phyloP scores from a whole-genome alignment of 768 basidiomycete genomes.

The Favolaschia claudopus region DNA sequence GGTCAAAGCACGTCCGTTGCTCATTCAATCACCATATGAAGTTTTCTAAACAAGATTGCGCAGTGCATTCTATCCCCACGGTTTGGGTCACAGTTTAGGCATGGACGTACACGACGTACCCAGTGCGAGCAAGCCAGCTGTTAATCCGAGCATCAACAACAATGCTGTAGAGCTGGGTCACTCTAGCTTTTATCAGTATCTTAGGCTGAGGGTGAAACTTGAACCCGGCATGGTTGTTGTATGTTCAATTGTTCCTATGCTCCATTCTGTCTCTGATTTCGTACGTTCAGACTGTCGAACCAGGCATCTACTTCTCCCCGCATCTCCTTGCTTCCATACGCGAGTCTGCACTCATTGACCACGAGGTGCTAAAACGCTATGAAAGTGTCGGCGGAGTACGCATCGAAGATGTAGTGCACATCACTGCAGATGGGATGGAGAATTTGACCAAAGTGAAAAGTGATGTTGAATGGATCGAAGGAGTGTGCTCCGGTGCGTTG shows the following conservation, averaged over 20 bases:
- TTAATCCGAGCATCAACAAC: slow-evolving; percentile 57
- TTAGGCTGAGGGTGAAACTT: slow-evolving; percentile 80
- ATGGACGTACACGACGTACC: slow-evolving; percentile 96
- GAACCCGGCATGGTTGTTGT: slow-evolving; percentile 87
- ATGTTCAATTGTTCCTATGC: slow-evolving; percentile 39
- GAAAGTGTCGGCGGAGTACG: slow-evolving; percentile 89
- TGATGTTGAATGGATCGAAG: slow-evolving; percentile 85
- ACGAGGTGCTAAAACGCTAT: slow-evolving; percentile 72
- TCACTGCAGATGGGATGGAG: slow-evolving; percentile 77
- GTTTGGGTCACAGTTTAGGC: slow-evolving; percentile 89
- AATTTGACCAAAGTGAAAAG: slow-evolving; percentile 89
- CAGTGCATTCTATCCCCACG: slow-evolving; percentile 97
- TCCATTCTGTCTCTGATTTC: background rate
- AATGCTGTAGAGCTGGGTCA: slow-evolving; percentile 46
- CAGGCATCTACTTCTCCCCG: slow-evolving; percentile 87
- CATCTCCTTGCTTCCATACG: slow-evolving; percentile 74
- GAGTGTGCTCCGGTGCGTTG: slow-evolving; percentile 73
- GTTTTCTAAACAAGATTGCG: no score
- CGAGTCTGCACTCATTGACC: slow-evolving; percentile 71
- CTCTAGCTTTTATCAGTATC: slow-evolving; percentile 77
- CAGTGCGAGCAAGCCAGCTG: slow-evolving; percentile 75
- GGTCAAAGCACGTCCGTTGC: slow-evolving; percentile 81
- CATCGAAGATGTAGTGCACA: slow-evolving; percentile 91
- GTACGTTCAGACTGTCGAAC: slow-evolving; percentile 80
- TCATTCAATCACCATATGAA: no score